These are phyloP conservation scores for Colletotrichum cereale DNA, from an alignment of 2,329 filamentous ascomycete species.

Conservation along the genomic window DNA sequence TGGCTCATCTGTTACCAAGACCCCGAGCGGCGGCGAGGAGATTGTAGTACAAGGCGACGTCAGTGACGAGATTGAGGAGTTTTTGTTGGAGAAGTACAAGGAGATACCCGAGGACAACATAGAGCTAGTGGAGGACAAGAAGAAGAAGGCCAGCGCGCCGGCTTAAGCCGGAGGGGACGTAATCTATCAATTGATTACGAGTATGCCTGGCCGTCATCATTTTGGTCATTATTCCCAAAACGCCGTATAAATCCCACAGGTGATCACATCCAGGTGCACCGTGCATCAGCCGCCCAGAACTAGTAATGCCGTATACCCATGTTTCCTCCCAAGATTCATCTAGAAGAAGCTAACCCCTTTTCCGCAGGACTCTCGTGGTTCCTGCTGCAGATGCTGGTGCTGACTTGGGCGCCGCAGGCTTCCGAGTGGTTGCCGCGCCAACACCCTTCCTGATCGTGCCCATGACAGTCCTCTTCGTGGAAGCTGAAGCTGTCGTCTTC, in stretches of 20 bases:
- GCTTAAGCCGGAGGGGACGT: slow-evolving; percentile 3
- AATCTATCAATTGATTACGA: slow-evolving; percentile 30
- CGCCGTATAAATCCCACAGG: background rate
- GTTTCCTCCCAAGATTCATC: background rate
- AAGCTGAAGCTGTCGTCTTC: slow-evolving; percentile 58
- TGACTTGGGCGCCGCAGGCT: slow-evolving; percentile 58
- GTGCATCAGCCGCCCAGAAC: background rate
- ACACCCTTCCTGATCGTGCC: slow-evolving; percentile 66
- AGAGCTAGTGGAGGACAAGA: slow-evolving; percentile 95
- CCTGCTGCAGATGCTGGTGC: slow-evolving; percentile 57
- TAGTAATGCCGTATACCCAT: slow-evolving; percentile 1
- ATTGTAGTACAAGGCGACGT: slow-evolving; percentile 98
- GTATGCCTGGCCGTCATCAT: slow-evolving; percentile 24
- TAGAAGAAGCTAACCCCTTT: slow-evolving; percentile 55
- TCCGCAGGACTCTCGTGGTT: slow-evolving; percentile 67
- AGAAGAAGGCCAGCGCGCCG: slow-evolving; percentile 70
- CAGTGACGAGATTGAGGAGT: slow-evolving; percentile 93
- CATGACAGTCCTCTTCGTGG: slow-evolving; percentile 66
- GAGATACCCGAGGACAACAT: slow-evolving; percentile 95
- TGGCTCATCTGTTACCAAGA: slow-evolving; percentile 91
- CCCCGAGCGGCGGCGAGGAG: slow-evolving; percentile 87
- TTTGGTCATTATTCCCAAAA: slow-evolving; percentile 30
- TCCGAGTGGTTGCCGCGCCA: slow-evolving; percentile 62
- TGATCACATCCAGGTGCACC: slow-evolving; percentile 7
- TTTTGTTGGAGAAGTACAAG: slow-evolving; percentile 88